These are phyloP conservation scores for Perilla frutescens DNA, from an alignment of 257 asterid species.

Conservation along the genomic window DNA sequence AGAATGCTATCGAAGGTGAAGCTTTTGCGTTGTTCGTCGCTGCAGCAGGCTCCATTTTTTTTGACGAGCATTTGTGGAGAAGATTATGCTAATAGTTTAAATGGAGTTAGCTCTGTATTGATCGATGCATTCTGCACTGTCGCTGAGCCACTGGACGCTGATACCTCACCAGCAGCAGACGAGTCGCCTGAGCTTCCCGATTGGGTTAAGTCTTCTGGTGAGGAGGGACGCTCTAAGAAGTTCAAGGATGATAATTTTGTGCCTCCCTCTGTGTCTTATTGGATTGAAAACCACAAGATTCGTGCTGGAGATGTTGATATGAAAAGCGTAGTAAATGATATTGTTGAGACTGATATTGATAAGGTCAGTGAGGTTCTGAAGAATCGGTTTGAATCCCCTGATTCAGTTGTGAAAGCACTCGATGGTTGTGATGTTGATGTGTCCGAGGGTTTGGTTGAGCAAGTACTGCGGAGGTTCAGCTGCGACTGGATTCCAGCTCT, in stretches of 20 bases:
- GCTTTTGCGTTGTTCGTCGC: conserved; percentile 40
- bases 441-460: conserved; percentile 62
- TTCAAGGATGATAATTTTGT: conserved; percentile 67
- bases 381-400: conserved; percentile 52
- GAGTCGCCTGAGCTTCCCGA: conserved; percentile 87
- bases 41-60: conserved; percentile 30
- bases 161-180: conserved; percentile 25
- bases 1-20: conserved; percentile 54
- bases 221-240: conserved; percentile 27
- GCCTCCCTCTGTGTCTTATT: conserved; percentile 74
- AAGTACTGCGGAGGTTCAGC: conserved; percentile 73
- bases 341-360: conserved; percentile 63
- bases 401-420: conserved; percentile 55
- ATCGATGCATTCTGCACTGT: conserved; percentile 50
- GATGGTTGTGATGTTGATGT: conserved; percentile 52
- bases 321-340: conserved; percentile 39
- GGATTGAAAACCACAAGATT: conserved; percentile 63
- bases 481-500: conserved; percentile 72
- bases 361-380: conserved; percentile 63
- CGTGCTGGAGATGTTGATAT: conserved; percentile 45
- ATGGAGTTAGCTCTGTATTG: conserved; percentile 34
- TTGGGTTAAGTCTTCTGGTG: conserved; percentile 62
- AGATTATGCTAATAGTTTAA: conserved; percentile 29
- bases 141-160: conserved; percentile 41
- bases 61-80: conserved; percentile 29